Conservation (phyloP, 2,329 filamentous ascomycete genomes). For the Ceratocystis harringtonii region DNA sequence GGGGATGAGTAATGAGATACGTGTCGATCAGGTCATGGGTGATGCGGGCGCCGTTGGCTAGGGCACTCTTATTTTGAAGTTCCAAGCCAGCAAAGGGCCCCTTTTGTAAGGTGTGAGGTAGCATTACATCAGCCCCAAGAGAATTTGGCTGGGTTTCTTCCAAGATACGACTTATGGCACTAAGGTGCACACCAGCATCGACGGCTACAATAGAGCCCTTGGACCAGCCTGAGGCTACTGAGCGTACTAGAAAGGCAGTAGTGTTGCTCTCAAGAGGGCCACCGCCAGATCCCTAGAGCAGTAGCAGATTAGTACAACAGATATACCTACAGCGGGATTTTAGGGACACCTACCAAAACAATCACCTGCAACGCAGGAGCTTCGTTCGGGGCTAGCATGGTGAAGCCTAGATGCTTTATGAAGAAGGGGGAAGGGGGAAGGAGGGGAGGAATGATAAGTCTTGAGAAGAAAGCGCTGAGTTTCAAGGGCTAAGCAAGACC, state of each 20-base stretch:
- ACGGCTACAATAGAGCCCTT: slow-evolving; percentile 78
- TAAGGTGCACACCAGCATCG: slow-evolving; percentile 80
- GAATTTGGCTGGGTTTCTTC: slow-evolving; percentile 34
- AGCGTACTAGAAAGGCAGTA: slow-evolving; percentile 78
- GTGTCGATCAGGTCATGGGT: slow-evolving; percentile 68
- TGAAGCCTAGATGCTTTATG: background rate
- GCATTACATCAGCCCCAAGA: slow-evolving; percentile 25
- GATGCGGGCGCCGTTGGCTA: slow-evolving; percentile 69
- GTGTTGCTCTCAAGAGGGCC: slow-evolving; percentile 82
- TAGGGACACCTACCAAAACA: slow-evolving; percentile 48
- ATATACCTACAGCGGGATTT: background rate
- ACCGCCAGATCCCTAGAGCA: slow-evolving; percentile 63
- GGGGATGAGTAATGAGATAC: slow-evolving; percentile 91
- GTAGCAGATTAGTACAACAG: slow-evolving; percentile 10
- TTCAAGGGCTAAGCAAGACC: background rate
- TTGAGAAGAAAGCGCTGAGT: background rate
- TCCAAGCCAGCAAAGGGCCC: slow-evolving; percentile 72
- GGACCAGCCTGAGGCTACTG: slow-evolving; percentile 61
- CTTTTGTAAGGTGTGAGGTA: slow-evolving; percentile 39
- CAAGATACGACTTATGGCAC: slow-evolving; percentile 68
- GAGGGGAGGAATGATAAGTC: background rate
- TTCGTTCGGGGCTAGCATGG: slow-evolving; percentile 16
- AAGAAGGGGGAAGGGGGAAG: background rate
- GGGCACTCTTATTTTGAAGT: slow-evolving; percentile 48
- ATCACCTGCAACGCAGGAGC: slow-evolving; percentile 54